Base-by-base conservation (phyloP, 768 basidiomycete genomes). In the Termitomyces sp. region DNA sequence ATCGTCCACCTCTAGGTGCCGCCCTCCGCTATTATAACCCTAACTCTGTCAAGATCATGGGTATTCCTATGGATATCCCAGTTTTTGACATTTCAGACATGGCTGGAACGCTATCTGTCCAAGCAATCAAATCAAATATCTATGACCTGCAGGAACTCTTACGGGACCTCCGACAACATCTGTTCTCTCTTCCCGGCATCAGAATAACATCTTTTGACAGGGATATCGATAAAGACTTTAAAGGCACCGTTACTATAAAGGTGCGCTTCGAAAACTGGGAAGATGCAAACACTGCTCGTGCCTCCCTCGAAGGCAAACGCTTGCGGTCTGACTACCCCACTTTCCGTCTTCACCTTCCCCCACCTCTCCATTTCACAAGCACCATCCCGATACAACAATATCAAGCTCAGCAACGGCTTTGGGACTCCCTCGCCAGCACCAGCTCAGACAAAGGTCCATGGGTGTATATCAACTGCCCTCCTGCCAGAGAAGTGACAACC, bases 211-310 rank as follows among this genome's bases (percentile, higher is more conserved):
- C 57, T 27, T 71, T 77, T n/a, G 71, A 75, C 6, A 58, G 61
- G 1, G 59, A 61, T 25, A 32, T 63, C 0, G 62, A 65, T 11
- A 62, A 59, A 32, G 59, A 58, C n/a, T 43, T 59, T n/a, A 72
- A 73, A 8, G 73, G 75, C 12, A 62, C 68, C 47, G 58, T 75
- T 27, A 64, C 53, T 5, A 69, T 76, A 0, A 78, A 74, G 47
- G 78, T 75, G 6, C 73, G 73, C 25, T 87, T 86, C 62, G 62
- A 72, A 9, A 71, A 74, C 12, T 79, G 79, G 75, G 80, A 82
- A 19, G 73, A 70, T 7, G 82, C 82, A 2, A 73, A 81, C 41
- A 49, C 59, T 1, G 77, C 77, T 7, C 66, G 73, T 25, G 69
- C 71, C 5, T 61, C 56, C 19, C 70, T 85, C 37, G 65, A 70